Percentiles rank a stretch among this genome's conserved stretches.
These are phyloP conservation scores for Lipomyces mesembrius DNA, from an alignment of 805 yeast genomes.

Conservation along the genomic window DNA sequence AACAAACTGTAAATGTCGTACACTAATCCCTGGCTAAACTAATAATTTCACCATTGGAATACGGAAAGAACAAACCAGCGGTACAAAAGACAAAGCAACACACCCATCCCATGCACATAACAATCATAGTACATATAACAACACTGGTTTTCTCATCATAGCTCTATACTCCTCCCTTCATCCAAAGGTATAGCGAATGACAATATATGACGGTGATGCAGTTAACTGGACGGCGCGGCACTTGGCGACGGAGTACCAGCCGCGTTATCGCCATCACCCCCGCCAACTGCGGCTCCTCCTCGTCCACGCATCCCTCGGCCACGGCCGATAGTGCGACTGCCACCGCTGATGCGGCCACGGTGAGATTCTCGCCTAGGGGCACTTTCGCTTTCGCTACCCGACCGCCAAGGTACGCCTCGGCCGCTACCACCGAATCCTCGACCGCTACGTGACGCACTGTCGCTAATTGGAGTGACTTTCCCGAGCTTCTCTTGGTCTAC, in stretches of 20 bases:
- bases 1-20: neutral
- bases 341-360: constrained; percentile 21
- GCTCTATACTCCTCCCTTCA: neutral
- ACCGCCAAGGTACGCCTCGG: constrained; percentile 4
- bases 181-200: constrained; percentile 1
- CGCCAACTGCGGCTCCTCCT: constrained; percentile 4
- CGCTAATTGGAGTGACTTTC: constrained; percentile 27
- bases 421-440: constrained; percentile 8
- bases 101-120: neutral
- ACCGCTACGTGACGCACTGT: constrained; percentile 7
- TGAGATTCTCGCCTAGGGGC: constrained; percentile 1
- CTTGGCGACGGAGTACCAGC: neutral
- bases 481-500: constrained; percentile 28
- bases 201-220: neutral
- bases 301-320: constrained; percentile 14
- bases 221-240: constrained; percentile 3
- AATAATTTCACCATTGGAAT: neutral
- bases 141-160: neutral
- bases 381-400: constrained; percentile 10
- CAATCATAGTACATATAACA: constrained; percentile 3
- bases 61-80: neutral
- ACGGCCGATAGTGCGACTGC: constrained; percentile 23
- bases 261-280: constrained; percentile 9
- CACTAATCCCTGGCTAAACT: neutral
- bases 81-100: neutral